Conservation (phyloP, 1,284 basidiomycete species). For the Cryptococcus jaspeensis region DNA sequence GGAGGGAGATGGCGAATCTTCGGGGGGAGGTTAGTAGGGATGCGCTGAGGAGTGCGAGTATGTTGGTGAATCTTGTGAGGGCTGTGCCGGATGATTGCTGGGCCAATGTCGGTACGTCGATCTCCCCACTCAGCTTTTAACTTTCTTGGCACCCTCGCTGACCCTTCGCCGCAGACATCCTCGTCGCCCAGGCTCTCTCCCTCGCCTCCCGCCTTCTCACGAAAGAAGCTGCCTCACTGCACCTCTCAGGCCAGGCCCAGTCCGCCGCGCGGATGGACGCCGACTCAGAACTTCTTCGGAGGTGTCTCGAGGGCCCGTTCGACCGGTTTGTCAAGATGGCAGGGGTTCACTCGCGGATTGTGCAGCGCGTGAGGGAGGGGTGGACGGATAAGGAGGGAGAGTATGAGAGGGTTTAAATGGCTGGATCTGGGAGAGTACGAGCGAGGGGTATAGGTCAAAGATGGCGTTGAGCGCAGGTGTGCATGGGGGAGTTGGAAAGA, state of each 20-base stretch:
- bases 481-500: too few relatives aligned
- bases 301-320: constrained; percentile 23
- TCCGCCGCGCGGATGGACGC: constrained; percentile 20
- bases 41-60: constrained; percentile 33
- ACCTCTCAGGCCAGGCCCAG: constrained; percentile 6
- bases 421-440: background rate
- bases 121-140: background rate
- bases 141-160: background rate
- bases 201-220: constrained; percentile 33
- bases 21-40: constrained; percentile 21
- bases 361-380: constrained; percentile 31
- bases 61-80: constrained; percentile 26
- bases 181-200: constrained; percentile 30
- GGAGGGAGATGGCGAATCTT: constrained; percentile 34
- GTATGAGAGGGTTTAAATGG: constrained; percentile 32
- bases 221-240: constrained; percentile 30
- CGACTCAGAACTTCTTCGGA: constrained; percentile 31
- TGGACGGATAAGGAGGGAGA: constrained; percentile 39
- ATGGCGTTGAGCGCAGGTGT: too few relatives aligned
- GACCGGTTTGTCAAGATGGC: constrained; percentile 33
- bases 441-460: background rate
- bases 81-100: constrained; percentile 24
- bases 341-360: constrained; percentile 28
- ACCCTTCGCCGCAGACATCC: constrained; percentile 22
- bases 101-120: constrained; percentile 34